A percentile compares a stretch with the other conserved stretches of the same genome.
Conservation (phyloP, 345 rosid species). For the Aegle marmelos region DNA sequence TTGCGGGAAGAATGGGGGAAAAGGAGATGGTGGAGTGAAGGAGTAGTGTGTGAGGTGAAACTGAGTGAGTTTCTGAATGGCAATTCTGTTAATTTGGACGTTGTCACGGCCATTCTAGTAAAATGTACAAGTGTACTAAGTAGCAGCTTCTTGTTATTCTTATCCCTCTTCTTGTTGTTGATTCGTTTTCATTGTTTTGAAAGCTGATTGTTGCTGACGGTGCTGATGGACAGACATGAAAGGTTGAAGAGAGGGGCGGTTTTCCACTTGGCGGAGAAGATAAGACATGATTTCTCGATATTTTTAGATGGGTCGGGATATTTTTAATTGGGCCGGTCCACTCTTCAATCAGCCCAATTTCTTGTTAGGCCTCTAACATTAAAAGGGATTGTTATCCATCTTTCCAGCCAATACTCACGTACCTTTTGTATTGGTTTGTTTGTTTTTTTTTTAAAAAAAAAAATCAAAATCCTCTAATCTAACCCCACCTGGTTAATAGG, state of each 20-base stretch:
- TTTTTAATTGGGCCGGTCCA: not conserved
- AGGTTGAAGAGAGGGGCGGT: constrained; percentile 2
- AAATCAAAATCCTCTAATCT: too few relatives aligned
- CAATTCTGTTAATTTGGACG: constrained; percentile 63
- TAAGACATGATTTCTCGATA: constrained; percentile 26
- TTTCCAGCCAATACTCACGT: too few relatives aligned
- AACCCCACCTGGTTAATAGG: too few relatives aligned
- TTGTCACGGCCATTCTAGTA: constrained; percentile 45
- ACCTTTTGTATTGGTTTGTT: too few relatives aligned
- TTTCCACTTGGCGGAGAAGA: constrained; percentile 17
- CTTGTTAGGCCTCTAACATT: not conserved
- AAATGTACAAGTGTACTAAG: not conserved
- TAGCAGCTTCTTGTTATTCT: not conserved
- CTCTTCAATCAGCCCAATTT: not conserved
- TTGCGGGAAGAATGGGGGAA: constrained; percentile 33
- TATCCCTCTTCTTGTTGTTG: not conserved
- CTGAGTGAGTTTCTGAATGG: constrained; percentile 59
- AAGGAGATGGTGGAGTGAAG: constrained; percentile 36
- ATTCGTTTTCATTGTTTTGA: constrained; percentile 26
- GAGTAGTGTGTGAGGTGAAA: constrained; percentile 40
- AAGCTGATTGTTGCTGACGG: constrained; percentile 15
- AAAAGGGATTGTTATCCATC: not conserved
- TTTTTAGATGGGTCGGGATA: not conserved
- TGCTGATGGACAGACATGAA: constrained; percentile 9
- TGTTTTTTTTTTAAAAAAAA: too few relatives aligned